Base-by-base conservation (phyloP, 2,329 filamentous ascomycete genomes). In the Purpureocillium takamizusanense region DNA sequence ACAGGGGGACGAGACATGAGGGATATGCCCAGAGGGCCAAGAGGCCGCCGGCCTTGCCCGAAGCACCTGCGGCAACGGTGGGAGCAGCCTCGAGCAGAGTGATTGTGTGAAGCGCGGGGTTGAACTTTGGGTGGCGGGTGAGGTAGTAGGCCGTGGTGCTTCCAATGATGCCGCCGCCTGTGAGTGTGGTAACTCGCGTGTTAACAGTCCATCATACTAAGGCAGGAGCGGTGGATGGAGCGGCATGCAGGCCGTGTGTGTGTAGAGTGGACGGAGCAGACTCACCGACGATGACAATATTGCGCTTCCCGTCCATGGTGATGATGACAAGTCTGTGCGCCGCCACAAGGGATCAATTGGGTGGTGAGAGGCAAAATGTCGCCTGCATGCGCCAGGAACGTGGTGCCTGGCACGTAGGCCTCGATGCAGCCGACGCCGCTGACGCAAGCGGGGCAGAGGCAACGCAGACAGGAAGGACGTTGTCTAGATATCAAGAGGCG, bases 21-120 rank as follows among this genome's bases (percentile, higher is more conserved):
- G 92, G 92, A 54, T 95, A 95, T 1, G 90, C 92, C 88, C 90
- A 97, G 13, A 89, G 69, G 1, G 82, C 92, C 16, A 98, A 72
- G 4, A 98, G 70, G 1, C 92, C 92, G 13, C 92, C 92, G 1
- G 92, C 90, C 64, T 95, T 97, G 31, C 92, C 92, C 8, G 88
- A 95, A 29, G 92, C 90, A 17, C 86, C 90, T n/a, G 86, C 78
- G 7, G 92, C 92, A 46, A 97, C 81, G 33, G 80, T 72, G 15
- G 81, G 74, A 3, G 79, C 80, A 1, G 92, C 88, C 67, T 98
- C 92, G 39, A 97, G 72, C 23, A 98, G 70, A 1, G 85, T 94
- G 51, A 97, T 82, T 38, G 71, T 81, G 58, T 95, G 86, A 38
- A 76, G 74, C 16, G 74, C 62, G 31, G 81, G 78, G 57, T 92